Base-by-base conservation (phyloP, 139 green algal species). In the Monoraphidium neglectum region DNA sequence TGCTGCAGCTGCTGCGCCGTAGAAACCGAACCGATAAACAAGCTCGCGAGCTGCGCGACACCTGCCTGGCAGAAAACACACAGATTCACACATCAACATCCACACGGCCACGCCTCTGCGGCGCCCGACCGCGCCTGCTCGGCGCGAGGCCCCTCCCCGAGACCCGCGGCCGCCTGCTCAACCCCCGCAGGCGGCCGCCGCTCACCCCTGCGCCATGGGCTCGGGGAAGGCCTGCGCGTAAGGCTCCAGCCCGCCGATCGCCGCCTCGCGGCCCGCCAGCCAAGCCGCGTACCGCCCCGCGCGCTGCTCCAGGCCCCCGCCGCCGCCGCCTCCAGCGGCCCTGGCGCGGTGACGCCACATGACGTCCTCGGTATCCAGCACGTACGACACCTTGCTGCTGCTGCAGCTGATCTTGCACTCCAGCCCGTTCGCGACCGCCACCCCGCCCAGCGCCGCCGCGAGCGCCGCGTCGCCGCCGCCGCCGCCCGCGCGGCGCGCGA, bases 341-440 rank as follows among this genome's bases (percentile, higher is more conserved):
- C 43, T 8, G 8, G 43, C 43, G 37, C 47, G 56, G 23, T 38
- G 73, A 32, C 90, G 78, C 40, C 79, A 80, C 74, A 98, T 91
- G 4, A 94, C 79, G 77, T 99, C 95, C 83, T 98, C 93, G 0
- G 95, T 99, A 83, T 98, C 95, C 43, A 99, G 77, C 60, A 98
- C 95, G 78, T 99, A 99, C 0, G 92, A 96, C 68, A 90, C 87
- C 84, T 94, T 94, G 51, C 63, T 87, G 26, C 79, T 93, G 35
- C 54, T 67, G 77, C 87, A 93, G 67, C 84, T 80, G 33, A 98
- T 87, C 83, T 99, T 98, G 94, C 95, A 98, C 87, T 99, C 95
- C 33, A 99, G 90, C 1, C 95, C 93, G 62, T 99, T 99, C 24
- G 80, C 63, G 26, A 92, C 69, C 13, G 79, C 47, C 28, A 88